Evolutionary conservation across 148 eudicot species (phyloP), one percentile per base, ranked within the genome.

Genomic region (Oxyria digyna): DNA sequence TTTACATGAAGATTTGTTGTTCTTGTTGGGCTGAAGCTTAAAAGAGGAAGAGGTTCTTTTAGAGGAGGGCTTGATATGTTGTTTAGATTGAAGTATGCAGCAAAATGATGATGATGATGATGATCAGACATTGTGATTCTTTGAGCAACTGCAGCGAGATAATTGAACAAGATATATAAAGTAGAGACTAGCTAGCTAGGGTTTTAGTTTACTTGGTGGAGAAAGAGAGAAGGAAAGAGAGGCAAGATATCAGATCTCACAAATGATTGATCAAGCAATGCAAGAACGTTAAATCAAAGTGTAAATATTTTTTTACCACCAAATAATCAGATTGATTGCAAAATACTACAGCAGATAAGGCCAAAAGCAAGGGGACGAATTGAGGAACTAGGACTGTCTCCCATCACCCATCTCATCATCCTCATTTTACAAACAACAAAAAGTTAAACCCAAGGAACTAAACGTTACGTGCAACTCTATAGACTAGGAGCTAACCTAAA

Each of bases 1-100:
- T 76, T 17, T 11, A 26, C 5, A 31, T 26, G 8, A 27, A 12
- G 37, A 33, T 26, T 6, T 7, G 8, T 0, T 27, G 38, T 48
- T 69, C 71, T 69, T 45, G 57, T 15, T 38, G 71, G 71, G 59
- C 71, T 69, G 23, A 69, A 48, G 54, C 59, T 46, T 14, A 69
- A 59, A 17, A 69, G 59, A 9, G 71, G 71, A 46, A 69, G 71
- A 14, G 71, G 59, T 69, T 69, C 14, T 4, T 27, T 68, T 2
- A 68, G 33, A 68, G 70, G 70, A 8, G 62, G 71, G 4, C 68
- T 15, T 14, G 38, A 62, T 32, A 14, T 20, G 29, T 41, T 41
- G 49, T 40, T 12, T n/a, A 7, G 45, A 40, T 40, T 40, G 40
- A 24, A 69, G 38, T 10, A 29, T 21, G 31, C 33, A 13, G 70